phyloP scores from a whole-genome alignment of 2,329 filamentous ascomycete species.

The Samsoniella hepiali region DNA sequence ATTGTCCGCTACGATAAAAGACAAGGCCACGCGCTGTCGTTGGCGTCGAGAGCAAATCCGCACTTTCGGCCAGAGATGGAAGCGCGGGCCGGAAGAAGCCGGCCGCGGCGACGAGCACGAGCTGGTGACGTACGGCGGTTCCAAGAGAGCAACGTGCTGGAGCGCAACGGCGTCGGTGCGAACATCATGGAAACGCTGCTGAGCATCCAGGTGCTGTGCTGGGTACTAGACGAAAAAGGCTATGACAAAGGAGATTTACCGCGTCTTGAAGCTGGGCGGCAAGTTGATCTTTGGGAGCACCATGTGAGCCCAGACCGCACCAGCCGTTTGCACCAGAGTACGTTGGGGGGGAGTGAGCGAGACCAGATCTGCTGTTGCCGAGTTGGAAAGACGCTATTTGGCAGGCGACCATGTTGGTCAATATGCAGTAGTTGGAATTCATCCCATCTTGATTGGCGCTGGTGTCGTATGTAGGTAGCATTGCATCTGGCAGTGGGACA shows the following conservation, averaged over 20 bases:
- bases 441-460: background rate
- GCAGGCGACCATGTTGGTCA: background rate
- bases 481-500: background rate
- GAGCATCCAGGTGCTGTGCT: slow-evolving; percentile 43
- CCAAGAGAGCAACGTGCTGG: slow-evolving; percentile 37
- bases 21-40: slow-evolving; percentile 33
- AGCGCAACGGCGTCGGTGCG: slow-evolving; percentile 33
- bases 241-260: slow-evolving; percentile 35
- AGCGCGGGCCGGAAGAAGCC: slow-evolving; percentile 29
- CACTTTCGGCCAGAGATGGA: slow-evolving; percentile 31
- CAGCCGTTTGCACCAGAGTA: slow-evolving; percentile 32
- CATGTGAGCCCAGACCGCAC: slow-evolving; percentile 26
- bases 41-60: slow-evolving; percentile 40
- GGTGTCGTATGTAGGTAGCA: background rate
- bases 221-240: slow-evolving; percentile 30
- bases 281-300: slow-evolving; percentile 46
- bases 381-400: background rate
- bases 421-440: background rate
- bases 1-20: slow-evolving; percentile 35
- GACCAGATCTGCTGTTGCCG: background rate
- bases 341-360: slow-evolving; percentile 14
- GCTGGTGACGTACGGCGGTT: slow-evolving; percentile 36
- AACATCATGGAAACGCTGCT: slow-evolving; percentile 39
- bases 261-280: slow-evolving; percentile 43
- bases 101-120: slow-evolving; percentile 36